These are phyloP conservation scores for Apiotrichum siamense DNA, from an alignment of 1,284 basidiomycete species.

Conservation along the genomic window DNA sequence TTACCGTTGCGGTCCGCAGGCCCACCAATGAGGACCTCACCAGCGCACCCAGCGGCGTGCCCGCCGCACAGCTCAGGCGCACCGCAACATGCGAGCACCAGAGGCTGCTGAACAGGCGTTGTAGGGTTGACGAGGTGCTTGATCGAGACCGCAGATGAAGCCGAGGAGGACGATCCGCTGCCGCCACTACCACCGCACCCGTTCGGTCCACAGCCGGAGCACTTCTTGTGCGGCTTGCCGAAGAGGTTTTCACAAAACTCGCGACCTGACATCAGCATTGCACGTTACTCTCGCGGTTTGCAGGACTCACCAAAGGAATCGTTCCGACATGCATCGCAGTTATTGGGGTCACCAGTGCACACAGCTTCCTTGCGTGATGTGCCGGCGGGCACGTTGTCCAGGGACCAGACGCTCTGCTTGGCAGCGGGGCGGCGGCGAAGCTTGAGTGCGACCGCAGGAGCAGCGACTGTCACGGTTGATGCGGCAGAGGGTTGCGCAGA, in stretches of 20 bases:
- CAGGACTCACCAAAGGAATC: conserved; percentile 41
- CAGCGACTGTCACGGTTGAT: conserved; percentile 3
- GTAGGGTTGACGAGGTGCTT: conserved; percentile 4
- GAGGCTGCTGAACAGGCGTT: conserved; percentile 15
- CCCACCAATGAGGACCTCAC: conserved; percentile 21
- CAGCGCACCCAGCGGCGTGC: conserved; percentile 24
- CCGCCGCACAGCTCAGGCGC: conserved; percentile 39
- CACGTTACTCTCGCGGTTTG: neutral
- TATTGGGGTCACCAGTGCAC: conserved; percentile 46
- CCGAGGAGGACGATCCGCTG: neutral
- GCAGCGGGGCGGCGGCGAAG: conserved; percentile 13
- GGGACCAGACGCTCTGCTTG: conserved; percentile 26
- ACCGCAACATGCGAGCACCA: conserved; percentile 38
- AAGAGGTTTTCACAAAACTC: conserved; percentile 75
- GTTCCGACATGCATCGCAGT: conserved; percentile 46
- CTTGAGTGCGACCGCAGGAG: conserved; percentile 14
- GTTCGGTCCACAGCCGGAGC: conserved; percentile 8
- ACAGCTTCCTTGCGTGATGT: conserved; percentile 29
- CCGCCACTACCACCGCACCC: neutral
- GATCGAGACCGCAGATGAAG: conserved; percentile 1
- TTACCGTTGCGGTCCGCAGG: neutral
- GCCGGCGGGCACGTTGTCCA: conserved; percentile 21
- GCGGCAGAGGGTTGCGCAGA: neutral
- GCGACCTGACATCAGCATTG: conserved; percentile 3
- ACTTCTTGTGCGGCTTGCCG: conserved; percentile 20